phyloP scores from a whole-genome alignment of 2,329 filamentous ascomycete species.

The Cercospora canescens region DNA sequence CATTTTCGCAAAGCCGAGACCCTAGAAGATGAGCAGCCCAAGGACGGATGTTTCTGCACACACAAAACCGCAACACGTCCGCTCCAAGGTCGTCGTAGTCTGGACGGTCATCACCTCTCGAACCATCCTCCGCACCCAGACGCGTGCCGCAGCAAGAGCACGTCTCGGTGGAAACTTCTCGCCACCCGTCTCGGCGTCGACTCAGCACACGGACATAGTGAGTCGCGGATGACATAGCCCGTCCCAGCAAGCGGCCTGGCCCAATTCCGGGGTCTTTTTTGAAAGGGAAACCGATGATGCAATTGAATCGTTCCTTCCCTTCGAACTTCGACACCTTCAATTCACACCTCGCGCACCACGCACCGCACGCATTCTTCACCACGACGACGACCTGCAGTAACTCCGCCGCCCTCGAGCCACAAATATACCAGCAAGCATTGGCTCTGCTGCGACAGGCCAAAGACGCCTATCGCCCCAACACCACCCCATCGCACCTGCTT shows the following conservation, averaged over 20 bases:
- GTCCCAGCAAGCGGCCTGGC: not conserved
- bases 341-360: not conserved
- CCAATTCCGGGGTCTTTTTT: slow-evolving; percentile 1
- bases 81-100: not conserved
- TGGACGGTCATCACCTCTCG: not conserved
- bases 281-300: slow-evolving; percentile 2
- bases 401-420: not conserved
- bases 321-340: slow-evolving; percentile 5
- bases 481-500: not conserved
- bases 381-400: not conserved
- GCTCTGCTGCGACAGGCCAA: slow-evolving; percentile 8
- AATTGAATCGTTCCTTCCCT: not conserved
- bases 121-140: not conserved
- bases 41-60: not conserved
- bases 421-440: slow-evolving; percentile 16
- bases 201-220: not conserved
- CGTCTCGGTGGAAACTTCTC: slow-evolving; percentile 5
- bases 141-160: not conserved
- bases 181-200: not conserved
- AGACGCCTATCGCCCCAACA: not conserved
- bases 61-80: not conserved
- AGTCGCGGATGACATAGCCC: slow-evolving; percentile 5
- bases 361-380: not conserved
- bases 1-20: not conserved
- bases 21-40: not conserved